Percentiles rank a stretch among this genome's conserved stretches.
phyloP scores from a whole-genome alignment of 2,329 filamentous ascomycete genomes.

The Colletotrichum lindemuthianum region DNA sequence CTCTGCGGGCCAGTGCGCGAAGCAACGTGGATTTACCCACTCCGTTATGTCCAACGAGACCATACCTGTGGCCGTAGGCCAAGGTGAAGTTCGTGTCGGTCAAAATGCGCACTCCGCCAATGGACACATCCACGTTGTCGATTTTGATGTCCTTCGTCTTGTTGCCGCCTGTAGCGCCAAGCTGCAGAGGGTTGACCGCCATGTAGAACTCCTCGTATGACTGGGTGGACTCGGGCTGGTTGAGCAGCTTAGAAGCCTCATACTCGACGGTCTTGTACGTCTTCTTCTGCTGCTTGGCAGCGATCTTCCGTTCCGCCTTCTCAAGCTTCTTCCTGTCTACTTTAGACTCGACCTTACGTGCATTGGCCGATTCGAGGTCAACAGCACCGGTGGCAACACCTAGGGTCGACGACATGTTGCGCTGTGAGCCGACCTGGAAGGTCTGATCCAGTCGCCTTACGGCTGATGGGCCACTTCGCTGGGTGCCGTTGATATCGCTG shows the following conservation, averaged over 20 bases:
- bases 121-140: slow-evolving; percentile 94
- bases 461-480: slow-evolving; percentile 77
- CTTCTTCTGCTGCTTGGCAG: slow-evolving; percentile 98
- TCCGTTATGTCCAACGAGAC: slow-evolving; percentile 99
- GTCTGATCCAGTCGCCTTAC: slow-evolving; percentile 92
- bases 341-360: slow-evolving; percentile 94
- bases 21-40: slow-evolving; percentile 97
- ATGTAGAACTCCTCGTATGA: slow-evolving; percentile 99
- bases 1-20: slow-evolving; percentile 89
- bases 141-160: slow-evolving; percentile 99
- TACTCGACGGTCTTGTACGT: slow-evolving; percentile 98
- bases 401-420: slow-evolving; percentile 95
- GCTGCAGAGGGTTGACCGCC: slow-evolving; percentile 95
- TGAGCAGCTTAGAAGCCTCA: slow-evolving; percentile 89
- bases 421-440: slow-evolving; percentile 91
- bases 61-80: slow-evolving; percentile 92
- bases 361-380: slow-evolving; percentile 92
- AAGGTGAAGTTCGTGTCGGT: slow-evolving; percentile 91
- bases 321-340: slow-evolving; percentile 99
- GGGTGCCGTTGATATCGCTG: slow-evolving; percentile 76
- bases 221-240: slow-evolving; percentile 83
- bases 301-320: slow-evolving; percentile 97
- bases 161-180: slow-evolving; percentile 75
- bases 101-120: slow-evolving; percentile 87
- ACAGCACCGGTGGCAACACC: slow-evolving; percentile 86